Conservation (phyloP, 345 rosid species). For the Citrus mangshanensis region DNA sequence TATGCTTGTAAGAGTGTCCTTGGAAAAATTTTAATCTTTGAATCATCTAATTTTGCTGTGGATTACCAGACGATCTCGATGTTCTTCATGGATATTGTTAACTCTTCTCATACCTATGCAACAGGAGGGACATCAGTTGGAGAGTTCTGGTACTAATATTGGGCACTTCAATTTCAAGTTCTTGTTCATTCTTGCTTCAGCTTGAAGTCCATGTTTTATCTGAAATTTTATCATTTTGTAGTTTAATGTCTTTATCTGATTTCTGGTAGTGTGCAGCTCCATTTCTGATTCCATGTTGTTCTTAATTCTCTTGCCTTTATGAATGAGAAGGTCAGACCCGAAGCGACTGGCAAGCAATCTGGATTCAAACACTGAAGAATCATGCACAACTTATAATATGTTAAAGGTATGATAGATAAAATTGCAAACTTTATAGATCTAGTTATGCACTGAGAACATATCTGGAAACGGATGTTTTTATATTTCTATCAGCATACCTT, state of each 20-base stretch:
- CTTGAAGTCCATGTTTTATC: neutral
- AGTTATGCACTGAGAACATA: too few species aligned
- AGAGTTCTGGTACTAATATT: conserved; percentile 68
- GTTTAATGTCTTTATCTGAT: neutral
- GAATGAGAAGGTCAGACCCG: conserved; percentile 35
- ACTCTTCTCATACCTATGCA: conserved; percentile 83
- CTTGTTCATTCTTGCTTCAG: neutral
- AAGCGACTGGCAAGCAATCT: conserved; percentile 47
- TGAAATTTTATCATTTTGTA: neutral
- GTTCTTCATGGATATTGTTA: conserved; percentile 78
- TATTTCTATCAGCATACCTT: too few species aligned
- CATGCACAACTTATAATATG: conserved; percentile 59
- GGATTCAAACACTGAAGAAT: conserved; percentile 41
- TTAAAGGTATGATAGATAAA: conserved; percentile 33
- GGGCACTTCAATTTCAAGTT: neutral
- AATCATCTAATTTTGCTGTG: neutral
- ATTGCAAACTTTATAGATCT: too few species aligned
- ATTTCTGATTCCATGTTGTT: neutral
- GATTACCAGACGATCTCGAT: conserved; percentile 40
- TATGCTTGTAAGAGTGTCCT: neutral
- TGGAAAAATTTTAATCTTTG: neutral
- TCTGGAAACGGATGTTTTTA: too few species aligned
- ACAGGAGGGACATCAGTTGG: conserved; percentile 84
- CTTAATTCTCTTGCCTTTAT: neutral
- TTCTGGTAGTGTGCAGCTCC: neutral